Evolutionary conservation across 2,329 filamentous ascomycete genomes (phyloP).

Genomic region (Escovopsis sp.): DNA sequence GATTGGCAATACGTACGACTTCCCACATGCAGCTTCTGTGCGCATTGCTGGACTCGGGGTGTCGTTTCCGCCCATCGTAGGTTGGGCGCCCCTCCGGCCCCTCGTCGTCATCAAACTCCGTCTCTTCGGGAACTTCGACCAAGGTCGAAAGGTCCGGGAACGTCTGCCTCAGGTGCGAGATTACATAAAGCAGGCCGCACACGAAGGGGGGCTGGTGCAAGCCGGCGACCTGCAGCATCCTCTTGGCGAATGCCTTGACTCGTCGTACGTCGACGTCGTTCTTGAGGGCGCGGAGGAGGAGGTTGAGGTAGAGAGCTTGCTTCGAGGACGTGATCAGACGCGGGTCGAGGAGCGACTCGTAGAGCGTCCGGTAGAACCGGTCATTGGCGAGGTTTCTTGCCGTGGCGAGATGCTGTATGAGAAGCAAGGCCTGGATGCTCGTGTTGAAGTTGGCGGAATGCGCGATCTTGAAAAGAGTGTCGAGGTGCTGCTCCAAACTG

Average conservation of each 20-base stretch:
- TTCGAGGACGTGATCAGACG: slow-evolving; percentile 83
- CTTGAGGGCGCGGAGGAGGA: slow-evolving; percentile 79
- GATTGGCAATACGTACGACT: slow-evolving; percentile 36
- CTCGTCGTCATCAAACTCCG: slow-evolving; percentile 48
- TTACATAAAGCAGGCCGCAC: slow-evolving; percentile 81
- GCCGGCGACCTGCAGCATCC: slow-evolving; percentile 73
- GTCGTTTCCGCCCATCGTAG: slow-evolving; percentile 83
- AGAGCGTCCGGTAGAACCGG: slow-evolving; percentile 87
- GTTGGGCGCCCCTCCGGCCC: slow-evolving; percentile 21
- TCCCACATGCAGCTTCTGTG: slow-evolving; percentile 91
- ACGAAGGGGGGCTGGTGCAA: slow-evolving; percentile 87
- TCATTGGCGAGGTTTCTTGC: slow-evolving; percentile 72
- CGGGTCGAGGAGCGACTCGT: slow-evolving; percentile 86
- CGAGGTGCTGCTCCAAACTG: slow-evolving; percentile 73
- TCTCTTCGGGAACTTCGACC: slow-evolving; percentile 65
- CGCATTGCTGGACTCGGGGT: slow-evolving; percentile 87
- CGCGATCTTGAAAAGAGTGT: slow-evolving; percentile 89
- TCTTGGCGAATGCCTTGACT: slow-evolving; percentile 91
- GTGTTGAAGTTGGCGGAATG: slow-evolving; percentile 99
- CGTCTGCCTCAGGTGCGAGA: slow-evolving; percentile 62
- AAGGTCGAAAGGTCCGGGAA: slow-evolving; percentile 73
- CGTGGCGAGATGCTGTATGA: slow-evolving; percentile 83
- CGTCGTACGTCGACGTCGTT: slow-evolving; percentile 79
- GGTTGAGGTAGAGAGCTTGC: slow-evolving; percentile 86
- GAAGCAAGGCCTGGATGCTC: slow-evolving; percentile 82